Evolutionary conservation across 202 grass and related monocot species (phyloP), one percentile per base, ranked within the genome.

Genomic region (Saccharum hybrid): DNA sequence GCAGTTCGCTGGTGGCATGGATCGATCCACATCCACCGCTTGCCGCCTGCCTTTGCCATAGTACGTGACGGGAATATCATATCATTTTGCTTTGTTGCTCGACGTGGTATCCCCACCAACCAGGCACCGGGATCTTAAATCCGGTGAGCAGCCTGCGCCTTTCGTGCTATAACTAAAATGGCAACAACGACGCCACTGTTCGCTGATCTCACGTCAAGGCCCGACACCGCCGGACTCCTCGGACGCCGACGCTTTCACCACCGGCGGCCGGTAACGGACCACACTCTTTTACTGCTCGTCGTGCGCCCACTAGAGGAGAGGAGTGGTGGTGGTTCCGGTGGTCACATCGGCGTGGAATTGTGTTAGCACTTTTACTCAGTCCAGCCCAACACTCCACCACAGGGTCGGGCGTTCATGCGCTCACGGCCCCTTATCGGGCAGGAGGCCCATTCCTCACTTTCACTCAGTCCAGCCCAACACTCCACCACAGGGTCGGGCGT

Each of bases 81-180:
- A 57, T 82, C 57, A 49, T 72, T 72, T 72, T 2, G 43, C 26
- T 72, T 51, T 7, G 1, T 57, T 36, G 67, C 43, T 40, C 42
- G 88, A 83, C 79, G 88, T 83, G 84, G 28, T 56, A 46, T 26
- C 84, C 84, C 84, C 84, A 86, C 75, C 88, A 64, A 80, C 83
- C 75, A 79, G 63, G 63, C 79, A 90, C 62, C 4, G 21, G 68
- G 62, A 43, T 31, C 62, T 34, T 34, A 31, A 90, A 18, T 63
- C 84, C 84, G 79, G 79, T 56, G 68, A 83, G 83, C 74, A 63
- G 68, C 31, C 68, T 5, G 82, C 57, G 78, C 33, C 82, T 85
- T 82, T 82, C 77, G 2, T 18, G 65, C 63, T 52, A 81, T 76
- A 86, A 54, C 68, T 54, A 69, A 62, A 82, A 6, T 74, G 66